Base-by-base conservation (phyloP, 345 rosid genomes). In the Eucalyptus pauciflora region DNA sequence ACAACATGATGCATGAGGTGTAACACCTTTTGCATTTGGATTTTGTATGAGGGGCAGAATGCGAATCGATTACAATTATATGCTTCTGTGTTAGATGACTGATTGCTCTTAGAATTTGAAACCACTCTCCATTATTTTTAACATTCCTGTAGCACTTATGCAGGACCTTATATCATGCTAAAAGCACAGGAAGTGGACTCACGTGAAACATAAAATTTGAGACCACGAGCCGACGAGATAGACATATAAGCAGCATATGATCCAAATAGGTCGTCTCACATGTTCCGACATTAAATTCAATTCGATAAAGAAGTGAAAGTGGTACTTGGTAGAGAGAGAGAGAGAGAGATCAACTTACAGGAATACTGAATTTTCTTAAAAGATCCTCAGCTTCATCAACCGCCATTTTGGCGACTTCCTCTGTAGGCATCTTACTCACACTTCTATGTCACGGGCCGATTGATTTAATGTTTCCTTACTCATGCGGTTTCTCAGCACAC, bases 361-460 rank as follows among this genome's bases (percentile, higher is more conserved):
- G 95, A 86, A 97, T 96, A 90, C 96, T 97, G 94, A 97, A 87
- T 92, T 96, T 93, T 87, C 86, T 91, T 87, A 96, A 95, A 92
- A 97, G 93, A 90, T 89, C 89, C 87, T 93, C 95, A 87, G 99
- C 99, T 16, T 93, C 96, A 89, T 92, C 93, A 25, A 98, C 95
- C 90, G 95, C 96, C 81, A 91, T 87, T 88, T 92, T 91, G 50
- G 99, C 98, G 22, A 97, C 96, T 88, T 97, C 95, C 93, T 18
- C 7, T 9, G 56, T 54, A 64, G 83, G 20, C 86, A 87, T 89
- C 67, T 62, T 37, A 67, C 60, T 83, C 9, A 10, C 49, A 20
- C 89, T 29, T 22, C 69, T 37, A 60, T 51, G 56, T 6, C 56
- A 51, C 3, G 7, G 22, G 56, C 22, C 17, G 56, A 7, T 51